Percentiles rank a stretch among this genome's conserved stretches.
These are phyloP conservation scores for Coniochaeta ligniaria DNA, from an alignment of 2,329 filamentous ascomycete genomes.

Conservation along the genomic window DNA sequence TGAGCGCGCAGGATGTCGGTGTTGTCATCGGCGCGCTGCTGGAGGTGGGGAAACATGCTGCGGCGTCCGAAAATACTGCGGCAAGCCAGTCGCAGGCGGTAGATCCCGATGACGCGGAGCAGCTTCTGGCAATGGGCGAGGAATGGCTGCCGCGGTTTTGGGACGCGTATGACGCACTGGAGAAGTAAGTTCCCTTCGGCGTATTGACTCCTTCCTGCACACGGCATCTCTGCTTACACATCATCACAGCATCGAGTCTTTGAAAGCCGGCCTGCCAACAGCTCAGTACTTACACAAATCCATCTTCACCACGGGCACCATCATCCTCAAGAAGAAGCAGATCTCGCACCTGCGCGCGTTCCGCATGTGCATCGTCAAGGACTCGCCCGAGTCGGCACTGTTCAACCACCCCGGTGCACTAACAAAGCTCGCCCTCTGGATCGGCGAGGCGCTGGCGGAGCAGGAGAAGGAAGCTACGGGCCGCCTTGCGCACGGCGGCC, in stretches of 20 bases:
- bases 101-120: constrained; percentile 39
- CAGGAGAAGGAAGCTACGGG: constrained; percentile 75
- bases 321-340: constrained; percentile 85
- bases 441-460: constrained; percentile 84
- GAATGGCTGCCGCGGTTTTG: constrained; percentile 64
- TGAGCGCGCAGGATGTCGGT: constrained; percentile 90
- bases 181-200: constrained; percentile 43
- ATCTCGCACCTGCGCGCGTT: constrained; percentile 90
- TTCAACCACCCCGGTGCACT: constrained; percentile 91
- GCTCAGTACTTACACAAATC: constrained; percentile 87
- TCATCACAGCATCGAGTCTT: constrained; percentile 58
- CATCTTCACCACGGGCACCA: constrained; percentile 87
- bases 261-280: constrained; percentile 69
- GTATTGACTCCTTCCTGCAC: no score
- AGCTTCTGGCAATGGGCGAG: constrained; percentile 46
- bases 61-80: constrained; percentile 24
- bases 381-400: constrained; percentile 82
- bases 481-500: constrained; percentile 58
- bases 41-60: constrained; percentile 68
- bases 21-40: constrained; percentile 86
- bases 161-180: constrained; percentile 65
- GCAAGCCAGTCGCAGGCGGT: constrained; percentile 24
- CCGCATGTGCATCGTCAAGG: constrained; percentile 91
- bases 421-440: constrained; percentile 89
- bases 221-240: constrained; percentile 19